These are phyloP conservation scores for Fusarium dlaminii DNA, from an alignment of 2,329 filamentous ascomycete genomes.

Conservation along the genomic window DNA sequence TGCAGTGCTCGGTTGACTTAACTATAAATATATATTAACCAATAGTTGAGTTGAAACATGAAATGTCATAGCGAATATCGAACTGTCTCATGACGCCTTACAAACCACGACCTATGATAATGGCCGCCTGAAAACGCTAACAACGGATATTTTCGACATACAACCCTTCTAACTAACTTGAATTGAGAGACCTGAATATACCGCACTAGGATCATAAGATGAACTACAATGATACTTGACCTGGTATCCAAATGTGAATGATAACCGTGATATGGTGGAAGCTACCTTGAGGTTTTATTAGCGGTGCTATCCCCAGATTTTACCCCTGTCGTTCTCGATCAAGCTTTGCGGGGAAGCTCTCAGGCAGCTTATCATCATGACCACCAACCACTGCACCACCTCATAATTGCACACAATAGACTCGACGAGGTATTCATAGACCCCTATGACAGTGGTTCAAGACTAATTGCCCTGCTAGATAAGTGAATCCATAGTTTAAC, in stretches of 20 bases:
- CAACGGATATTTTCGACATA: not conserved
- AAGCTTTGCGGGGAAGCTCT: slow-evolving; percentile 21
- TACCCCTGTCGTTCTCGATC: slow-evolving; percentile 7
- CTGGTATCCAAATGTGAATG: not conserved
- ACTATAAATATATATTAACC: not conserved
- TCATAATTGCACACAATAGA: not conserved
- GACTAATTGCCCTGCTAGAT: not conserved
- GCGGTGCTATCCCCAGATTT: slow-evolving; percentile 8
- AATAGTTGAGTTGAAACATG: not conserved
- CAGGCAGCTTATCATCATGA: not conserved
- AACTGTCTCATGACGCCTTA: not conserved
- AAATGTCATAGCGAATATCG: not conserved
- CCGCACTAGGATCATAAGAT: not conserved
- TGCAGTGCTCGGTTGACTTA: not conserved
- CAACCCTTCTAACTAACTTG: not conserved
- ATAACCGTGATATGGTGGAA: not conserved
- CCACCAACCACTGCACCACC: not conserved
- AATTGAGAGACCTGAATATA: not conserved
- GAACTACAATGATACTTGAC: not conserved
- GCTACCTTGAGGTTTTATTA: not conserved
- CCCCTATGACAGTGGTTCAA: not conserved
- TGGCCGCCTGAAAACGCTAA: not conserved
- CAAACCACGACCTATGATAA: not conserved
- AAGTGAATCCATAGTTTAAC: not conserved
- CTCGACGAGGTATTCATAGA: not conserved